These are phyloP conservation scores for Podila verticillata DNA, from an alignment of 192 early-diverging fungal genomes.

Conservation along the genomic window DNA sequence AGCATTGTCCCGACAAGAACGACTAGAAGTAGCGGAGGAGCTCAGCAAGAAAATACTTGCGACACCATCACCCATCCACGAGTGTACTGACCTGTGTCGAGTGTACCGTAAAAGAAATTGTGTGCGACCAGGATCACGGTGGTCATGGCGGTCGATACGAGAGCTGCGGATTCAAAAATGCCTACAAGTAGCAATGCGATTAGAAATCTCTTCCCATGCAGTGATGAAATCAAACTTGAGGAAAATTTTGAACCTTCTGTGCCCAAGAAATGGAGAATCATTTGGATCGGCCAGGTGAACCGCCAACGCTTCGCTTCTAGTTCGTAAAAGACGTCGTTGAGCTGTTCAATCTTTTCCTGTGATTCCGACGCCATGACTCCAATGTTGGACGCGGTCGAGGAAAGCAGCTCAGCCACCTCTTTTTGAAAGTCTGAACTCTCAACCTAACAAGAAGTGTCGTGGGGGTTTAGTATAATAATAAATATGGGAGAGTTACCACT, in stretches of 20 bases:
- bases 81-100: not conserved
- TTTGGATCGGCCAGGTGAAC: not conserved
- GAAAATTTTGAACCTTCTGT: no score
- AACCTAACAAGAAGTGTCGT: not conserved
- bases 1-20: not conserved
- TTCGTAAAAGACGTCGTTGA: slow-evolving; percentile 8
- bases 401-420: not conserved
- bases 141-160: not conserved
- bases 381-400: not conserved
- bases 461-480: not conserved
- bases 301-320: slow-evolving; percentile 4
- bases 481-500: not conserved
- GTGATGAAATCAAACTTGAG: no score
- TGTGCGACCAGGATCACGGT: not conserved
- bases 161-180: not conserved
- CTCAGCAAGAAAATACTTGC: not conserved
- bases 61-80: not conserved
- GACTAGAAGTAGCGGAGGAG: not conserved
- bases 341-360: slow-evolving; percentile 9
- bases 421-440: not conserved
- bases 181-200: no score
- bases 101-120: not conserved
- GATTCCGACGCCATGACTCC: slow-evolving; percentile 6
- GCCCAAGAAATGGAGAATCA: not conserved
- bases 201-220: no score